Percentiles rank a stretch among this genome's conserved stretches.
Evolutionary conservation across 1,284 basidiomycete genomes (phyloP).

Genomic region (Malassezia pachydermatis): DNA sequence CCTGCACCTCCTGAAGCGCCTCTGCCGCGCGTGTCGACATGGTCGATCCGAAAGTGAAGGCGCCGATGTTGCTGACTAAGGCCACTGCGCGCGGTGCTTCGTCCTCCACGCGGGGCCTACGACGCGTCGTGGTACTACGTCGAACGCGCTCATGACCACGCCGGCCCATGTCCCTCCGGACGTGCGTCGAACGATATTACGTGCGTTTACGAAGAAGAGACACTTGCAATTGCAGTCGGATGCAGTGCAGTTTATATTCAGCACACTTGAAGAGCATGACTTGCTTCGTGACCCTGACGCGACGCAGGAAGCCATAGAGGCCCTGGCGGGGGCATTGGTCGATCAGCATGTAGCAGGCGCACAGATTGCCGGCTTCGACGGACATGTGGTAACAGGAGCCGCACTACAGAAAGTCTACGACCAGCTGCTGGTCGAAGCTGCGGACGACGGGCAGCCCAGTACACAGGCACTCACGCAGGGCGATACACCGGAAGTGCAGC

Average conservation of each 20-base stretch:
- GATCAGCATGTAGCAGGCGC: conserved; percentile 24
- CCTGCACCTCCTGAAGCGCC: background rate
- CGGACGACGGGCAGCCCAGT: conserved; percentile 14
- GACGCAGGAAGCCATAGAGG: conserved; percentile 43
- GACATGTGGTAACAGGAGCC: conserved; percentile 31
- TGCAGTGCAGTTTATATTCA: conserved; percentile 38
- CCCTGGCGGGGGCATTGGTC: conserved; percentile 37
- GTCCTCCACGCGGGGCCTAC: background rate
- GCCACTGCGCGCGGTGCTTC: too few relatives aligned
- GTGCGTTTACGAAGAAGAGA: conserved; percentile 40
- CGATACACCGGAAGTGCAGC: conserved; percentile 68
- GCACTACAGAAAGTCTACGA: conserved; percentile 38
- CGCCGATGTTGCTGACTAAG: background rate
- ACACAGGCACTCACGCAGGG: conserved; percentile 26
- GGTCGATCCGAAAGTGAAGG: background rate
- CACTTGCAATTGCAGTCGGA: conserved; percentile 42
- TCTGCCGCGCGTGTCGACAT: background rate
- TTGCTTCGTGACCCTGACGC: conserved; percentile 28
- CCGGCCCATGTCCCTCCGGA: conserved; percentile 23
- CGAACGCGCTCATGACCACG: background rate
- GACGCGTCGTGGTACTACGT: background rate
- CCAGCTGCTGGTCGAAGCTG: conserved; percentile 33
- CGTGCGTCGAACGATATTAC: conserved; percentile 34
- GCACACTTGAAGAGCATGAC: conserved; percentile 34
- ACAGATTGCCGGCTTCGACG: conserved; percentile 9